Conservation (phyloP, 176 grass and related monocot genomes). For the Aegilops tauschii region DNA sequence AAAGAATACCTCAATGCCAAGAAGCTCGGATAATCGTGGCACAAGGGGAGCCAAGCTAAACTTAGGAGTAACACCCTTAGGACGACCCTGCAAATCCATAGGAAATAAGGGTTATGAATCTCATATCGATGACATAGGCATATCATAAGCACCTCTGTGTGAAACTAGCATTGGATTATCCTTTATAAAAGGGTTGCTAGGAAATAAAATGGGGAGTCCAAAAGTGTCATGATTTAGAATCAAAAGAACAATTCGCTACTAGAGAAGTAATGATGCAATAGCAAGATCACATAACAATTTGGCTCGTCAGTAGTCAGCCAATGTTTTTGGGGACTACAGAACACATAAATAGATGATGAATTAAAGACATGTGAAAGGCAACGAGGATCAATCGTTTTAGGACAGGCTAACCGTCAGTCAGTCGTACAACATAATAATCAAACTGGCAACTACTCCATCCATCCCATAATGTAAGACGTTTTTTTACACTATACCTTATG, state of each 20-base stretch:
- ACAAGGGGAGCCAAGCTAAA: conserved; percentile 65
- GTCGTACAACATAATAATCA: background rate
- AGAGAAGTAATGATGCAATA: background rate
- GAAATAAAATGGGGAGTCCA: background rate
- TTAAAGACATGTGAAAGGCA: background rate
- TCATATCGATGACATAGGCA: background rate
- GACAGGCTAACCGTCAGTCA: background rate
- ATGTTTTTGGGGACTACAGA: background rate
- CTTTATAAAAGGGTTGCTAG: background rate
- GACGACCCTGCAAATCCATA: conserved; percentile 59
- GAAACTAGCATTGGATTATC: background rate
- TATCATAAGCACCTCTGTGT: background rate
- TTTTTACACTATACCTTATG: too few species aligned
- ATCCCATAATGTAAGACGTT: too few species aligned
- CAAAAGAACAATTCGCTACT: background rate
- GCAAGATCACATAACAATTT: too few species aligned
- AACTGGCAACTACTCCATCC: background rate
- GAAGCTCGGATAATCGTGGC: conserved; percentile 64
- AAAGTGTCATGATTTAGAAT: background rate
- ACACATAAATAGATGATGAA: background rate
- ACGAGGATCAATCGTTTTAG: background rate
- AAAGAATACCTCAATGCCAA: conserved; percentile 50
- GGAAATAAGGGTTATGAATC: background rate
- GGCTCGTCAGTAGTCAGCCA: background rate
- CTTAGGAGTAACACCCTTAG: conserved; percentile 77